These are phyloP conservation scores for Gliomastix tumulicola DNA, from an alignment of 2,329 filamentous ascomycete species.

Conservation along the genomic window DNA sequence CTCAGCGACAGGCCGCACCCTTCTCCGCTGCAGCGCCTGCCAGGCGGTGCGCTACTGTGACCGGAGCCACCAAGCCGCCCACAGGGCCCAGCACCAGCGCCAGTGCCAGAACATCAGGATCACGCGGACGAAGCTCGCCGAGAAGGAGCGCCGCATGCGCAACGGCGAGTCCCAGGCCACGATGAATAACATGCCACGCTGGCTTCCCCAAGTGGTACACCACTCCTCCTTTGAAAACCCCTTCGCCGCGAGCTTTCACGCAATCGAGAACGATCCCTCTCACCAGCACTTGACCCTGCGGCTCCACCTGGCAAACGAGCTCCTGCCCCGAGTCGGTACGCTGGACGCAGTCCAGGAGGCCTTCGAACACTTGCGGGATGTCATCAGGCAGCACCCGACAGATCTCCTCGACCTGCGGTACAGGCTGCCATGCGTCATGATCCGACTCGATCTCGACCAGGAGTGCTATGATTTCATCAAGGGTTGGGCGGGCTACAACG, in stretches of 20 bases:
- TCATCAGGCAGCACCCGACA: constrained; percentile 32
- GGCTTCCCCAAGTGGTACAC: constrained; percentile 27
- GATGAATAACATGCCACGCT: constrained; percentile 8
- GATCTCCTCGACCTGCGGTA: constrained; percentile 37
- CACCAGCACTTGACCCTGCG: constrained; percentile 30
- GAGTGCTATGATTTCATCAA: constrained; percentile 38
- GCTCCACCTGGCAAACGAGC: constrained; percentile 17
- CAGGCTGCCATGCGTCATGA: constrained; percentile 28
- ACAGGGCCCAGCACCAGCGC: neutral
- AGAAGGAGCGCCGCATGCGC: neutral
- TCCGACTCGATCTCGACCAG: constrained; percentile 41
- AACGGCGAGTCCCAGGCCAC: neutral
- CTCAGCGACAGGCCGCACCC: neutral
- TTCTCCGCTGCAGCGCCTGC: neutral
- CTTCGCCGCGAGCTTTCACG: too few species aligned
- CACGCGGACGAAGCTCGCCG: neutral
- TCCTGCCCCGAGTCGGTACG: constrained; percentile 13
- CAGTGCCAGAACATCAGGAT: neutral
- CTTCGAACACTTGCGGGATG: constrained; percentile 30
- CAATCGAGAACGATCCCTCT: too few species aligned
- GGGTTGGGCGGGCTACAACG: constrained; percentile 16
- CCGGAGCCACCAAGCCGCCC: neutral
- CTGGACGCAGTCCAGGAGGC: constrained; percentile 19
- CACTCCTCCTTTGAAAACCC: constrained; percentile 36
- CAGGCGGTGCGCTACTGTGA: neutral